Evolutionary conservation across 2,329 filamentous ascomycete species (phyloP).

Genomic region (Cryphonectria radicalis): DNA sequence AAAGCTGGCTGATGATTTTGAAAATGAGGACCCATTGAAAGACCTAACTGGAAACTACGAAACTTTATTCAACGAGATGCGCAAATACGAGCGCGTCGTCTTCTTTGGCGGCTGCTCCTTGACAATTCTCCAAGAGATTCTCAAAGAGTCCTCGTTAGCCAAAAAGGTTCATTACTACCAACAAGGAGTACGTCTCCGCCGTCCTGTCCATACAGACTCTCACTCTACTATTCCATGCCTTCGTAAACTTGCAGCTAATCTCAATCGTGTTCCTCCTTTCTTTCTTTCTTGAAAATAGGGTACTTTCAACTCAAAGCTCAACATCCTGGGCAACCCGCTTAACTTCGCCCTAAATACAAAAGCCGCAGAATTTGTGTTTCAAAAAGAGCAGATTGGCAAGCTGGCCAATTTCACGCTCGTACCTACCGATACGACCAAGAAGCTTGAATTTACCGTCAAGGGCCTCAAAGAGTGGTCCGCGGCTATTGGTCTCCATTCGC

Average conservation of each 20-base stretch:
- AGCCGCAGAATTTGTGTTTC: constrained; percentile 26
- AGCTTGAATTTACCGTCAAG: constrained; percentile 18
- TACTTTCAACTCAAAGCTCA: constrained; percentile 26
- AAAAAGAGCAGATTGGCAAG: neutral
- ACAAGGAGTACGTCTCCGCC: constrained; percentile 20
- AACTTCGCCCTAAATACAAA: constrained; percentile 27
- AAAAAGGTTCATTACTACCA: constrained; percentile 24
- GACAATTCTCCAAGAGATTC: constrained; percentile 25
- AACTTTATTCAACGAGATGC: constrained; percentile 20
- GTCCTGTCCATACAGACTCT: neutral
- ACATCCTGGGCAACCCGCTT: constrained; percentile 30
- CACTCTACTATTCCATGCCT: neutral
- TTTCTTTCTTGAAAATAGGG: constrained; percentile 1
- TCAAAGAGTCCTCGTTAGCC: constrained; percentile 18
- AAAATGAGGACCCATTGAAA: constrained; percentile 11
- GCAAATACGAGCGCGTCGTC: constrained; percentile 18
- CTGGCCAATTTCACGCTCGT: constrained; percentile 24
- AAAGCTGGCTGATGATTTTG: constrained; percentile 23
- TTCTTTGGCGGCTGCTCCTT: constrained; percentile 28
- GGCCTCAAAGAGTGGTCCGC: constrained; percentile 21
- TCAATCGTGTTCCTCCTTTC: neutral
- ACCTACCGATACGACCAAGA: constrained; percentile 29
- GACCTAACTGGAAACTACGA: constrained; percentile 7
- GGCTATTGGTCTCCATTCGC: constrained; percentile 23
- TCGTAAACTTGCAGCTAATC: neutral